Conservation (phyloP, 164 flowering plant genomes). For the Macadamia tetraphylla region DNA sequence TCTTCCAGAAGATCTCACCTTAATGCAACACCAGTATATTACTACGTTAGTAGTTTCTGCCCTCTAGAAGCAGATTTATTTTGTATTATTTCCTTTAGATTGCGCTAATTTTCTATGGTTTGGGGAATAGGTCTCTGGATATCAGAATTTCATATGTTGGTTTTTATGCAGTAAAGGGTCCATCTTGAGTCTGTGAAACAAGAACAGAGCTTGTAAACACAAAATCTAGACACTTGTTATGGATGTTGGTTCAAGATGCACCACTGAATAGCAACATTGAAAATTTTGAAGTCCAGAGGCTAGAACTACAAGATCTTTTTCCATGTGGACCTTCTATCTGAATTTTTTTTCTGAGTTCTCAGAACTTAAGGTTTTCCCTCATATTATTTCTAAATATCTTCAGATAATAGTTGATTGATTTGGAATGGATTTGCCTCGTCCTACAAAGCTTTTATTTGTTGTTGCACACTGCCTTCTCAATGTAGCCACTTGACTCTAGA, state of each 20-base stretch:
- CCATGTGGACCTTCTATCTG: no score
- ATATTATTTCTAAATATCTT: no score
- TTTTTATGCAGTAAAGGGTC: background rate
- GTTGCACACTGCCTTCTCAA: background rate
- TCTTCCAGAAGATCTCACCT: slow-evolving; percentile 34
- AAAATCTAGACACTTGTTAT: no score
- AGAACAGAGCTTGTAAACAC: no score
- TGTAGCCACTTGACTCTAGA: background rate
- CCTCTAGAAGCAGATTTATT: background rate
- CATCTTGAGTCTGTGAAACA: no score
- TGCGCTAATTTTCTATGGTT: background rate
- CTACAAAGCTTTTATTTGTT: background rate
- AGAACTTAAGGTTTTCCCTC: no score
- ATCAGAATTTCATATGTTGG: background rate
- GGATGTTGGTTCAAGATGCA: no score
- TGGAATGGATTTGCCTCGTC: no score
- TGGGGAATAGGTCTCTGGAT: background rate
- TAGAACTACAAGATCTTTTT: no score
- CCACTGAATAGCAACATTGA: background rate
- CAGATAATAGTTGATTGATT: no score
- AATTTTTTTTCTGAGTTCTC: no score
- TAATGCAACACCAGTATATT: slow-evolving; percentile 60
- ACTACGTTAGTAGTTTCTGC: slow-evolving; percentile 50
- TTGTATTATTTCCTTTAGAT: background rate
- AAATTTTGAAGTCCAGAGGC: no score